Conservation (phyloP, 176 grass and related monocot genomes). For the Paspalum vaginatum region DNA sequence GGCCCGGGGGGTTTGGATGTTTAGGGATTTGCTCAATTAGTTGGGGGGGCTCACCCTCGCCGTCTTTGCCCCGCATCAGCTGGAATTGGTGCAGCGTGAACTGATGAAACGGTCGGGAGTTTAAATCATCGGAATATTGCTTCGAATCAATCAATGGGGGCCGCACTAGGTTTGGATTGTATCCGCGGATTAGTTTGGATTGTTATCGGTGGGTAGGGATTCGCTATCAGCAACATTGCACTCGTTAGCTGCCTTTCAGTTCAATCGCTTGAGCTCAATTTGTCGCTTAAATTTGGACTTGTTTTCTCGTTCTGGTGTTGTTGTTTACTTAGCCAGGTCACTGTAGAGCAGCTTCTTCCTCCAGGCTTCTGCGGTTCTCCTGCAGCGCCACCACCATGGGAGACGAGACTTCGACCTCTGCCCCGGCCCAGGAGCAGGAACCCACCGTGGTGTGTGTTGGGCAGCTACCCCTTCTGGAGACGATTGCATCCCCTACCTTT, state of each 20-base stretch:
- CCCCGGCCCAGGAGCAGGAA: slow-evolving; percentile 27
- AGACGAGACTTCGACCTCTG: slow-evolving; percentile 61
- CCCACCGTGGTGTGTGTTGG: slow-evolving; percentile 30
- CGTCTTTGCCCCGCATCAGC: not conserved
- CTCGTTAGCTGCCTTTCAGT: not conserved
- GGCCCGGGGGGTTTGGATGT: not conserved
- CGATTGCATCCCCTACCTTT: not conserved
- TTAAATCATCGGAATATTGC: too few species aligned
- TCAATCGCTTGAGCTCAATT: not conserved
- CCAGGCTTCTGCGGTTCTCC: slow-evolving; percentile 7
- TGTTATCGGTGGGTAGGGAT: not conserved
- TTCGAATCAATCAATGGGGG: not conserved
- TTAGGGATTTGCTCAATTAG: not conserved
- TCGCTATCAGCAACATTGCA: not conserved
- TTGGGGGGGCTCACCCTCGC: not conserved
- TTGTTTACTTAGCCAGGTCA: slow-evolving; percentile 67
- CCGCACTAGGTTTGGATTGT: not conserved
- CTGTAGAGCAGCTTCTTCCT: slow-evolving; percentile 52
- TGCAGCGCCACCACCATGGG: slow-evolving; percentile 61
- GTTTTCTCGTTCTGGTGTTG: slow-evolving; percentile 22
- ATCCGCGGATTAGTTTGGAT: too few species aligned
- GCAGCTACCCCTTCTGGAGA: not conserved
- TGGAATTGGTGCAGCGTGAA: not conserved
- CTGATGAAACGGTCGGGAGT: too few species aligned
- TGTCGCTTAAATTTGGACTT: slow-evolving; percentile 3